phyloP scores from a whole-genome alignment of 257 asterid genomes.

The Cinchona pubescens region DNA sequence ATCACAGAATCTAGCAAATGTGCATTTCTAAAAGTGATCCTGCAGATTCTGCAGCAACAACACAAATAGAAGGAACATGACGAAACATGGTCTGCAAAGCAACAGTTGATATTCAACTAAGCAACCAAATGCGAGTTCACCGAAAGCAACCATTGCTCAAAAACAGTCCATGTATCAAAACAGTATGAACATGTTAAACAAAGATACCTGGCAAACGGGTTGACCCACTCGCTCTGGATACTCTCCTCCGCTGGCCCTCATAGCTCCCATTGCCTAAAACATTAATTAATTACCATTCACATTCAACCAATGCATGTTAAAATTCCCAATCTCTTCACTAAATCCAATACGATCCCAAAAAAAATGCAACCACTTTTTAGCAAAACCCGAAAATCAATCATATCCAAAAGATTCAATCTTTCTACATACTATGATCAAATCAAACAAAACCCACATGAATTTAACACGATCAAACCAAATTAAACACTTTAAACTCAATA shows the following conservation, averaged over 20 bases:
- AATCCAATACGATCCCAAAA: conserved; percentile 17
- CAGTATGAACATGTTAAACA: neutral
- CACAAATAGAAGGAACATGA: conserved; percentile 14
- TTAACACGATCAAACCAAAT: conserved; percentile 23
- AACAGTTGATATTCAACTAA: conserved; percentile 21
- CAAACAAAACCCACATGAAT: conserved; percentile 19
- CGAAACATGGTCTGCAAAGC: conserved; percentile 4
- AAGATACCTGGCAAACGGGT: conserved; percentile 75
- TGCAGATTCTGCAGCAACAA: neutral
- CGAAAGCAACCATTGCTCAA: neutral
- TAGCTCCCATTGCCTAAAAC: conserved; percentile 65
- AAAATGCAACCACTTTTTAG: conserved; percentile 19
- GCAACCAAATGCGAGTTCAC: conserved; percentile 12
- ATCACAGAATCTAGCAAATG: conserved; percentile 26
- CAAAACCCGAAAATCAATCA: neutral
- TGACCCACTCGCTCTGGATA: conserved; percentile 77
- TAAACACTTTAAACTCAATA: conserved; percentile 27
- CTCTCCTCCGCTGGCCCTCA: conserved; percentile 62
- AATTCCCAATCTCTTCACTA: neutral
- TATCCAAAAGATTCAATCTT: conserved; percentile 15
- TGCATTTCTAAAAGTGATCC: conserved; percentile 14
- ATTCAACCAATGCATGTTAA: conserved; percentile 32
- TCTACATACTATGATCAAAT: conserved; percentile 24
- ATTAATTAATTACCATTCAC: conserved; percentile 21
- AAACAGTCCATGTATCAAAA: neutral